Evolutionary conservation across 2,329 filamentous ascomycete species (phyloP), one percentile per base, ranked within the genome.

Genomic region (Blastomyces percursus): DNA sequence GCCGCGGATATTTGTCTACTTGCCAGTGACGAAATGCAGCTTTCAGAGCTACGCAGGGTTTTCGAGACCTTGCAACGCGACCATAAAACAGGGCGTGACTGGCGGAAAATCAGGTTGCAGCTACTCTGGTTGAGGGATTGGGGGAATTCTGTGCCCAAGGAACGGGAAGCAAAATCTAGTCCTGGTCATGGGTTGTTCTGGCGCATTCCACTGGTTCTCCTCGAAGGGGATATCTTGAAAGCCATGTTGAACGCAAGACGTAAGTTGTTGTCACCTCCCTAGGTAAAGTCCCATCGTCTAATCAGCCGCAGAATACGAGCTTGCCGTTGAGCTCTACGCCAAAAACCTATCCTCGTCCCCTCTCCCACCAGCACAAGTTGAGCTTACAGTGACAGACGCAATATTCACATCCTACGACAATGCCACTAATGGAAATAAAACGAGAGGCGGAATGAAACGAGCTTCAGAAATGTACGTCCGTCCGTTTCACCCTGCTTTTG

Each of bases 401-500:
- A 80, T 82, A 21, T 80, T 84, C 72, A 72, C 80, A 30, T 76
- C 80, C 24, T 87, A 87, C 69, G 85, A 87, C 69, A 85, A 84
- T 66, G 84, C 85, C 24, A 86, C 81, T 70, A 87, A 87, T 67
- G 85, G 85, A 38, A 87, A 86, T 68, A 78, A 79, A 65, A 84
- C 79, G 21, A 78, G 85, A 66, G 85, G 85, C 19, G 82, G 82
- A 16, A 82, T 87, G 77, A 86, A 84, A 70, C 82, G 79, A 68
- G 84, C 84, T 12, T 80, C 79, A 58, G 82, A 85, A 51, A 80
- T 83, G 78, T 80, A 71, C 68, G 78, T 74, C 24, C 68, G 78
- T 74, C 24, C 7, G 35, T 38, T 21, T 48, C 59, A 57, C 14
- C 27, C 59, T 48, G 61, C 7, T 51, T 51, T 30, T 44, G n/a